phyloP scores from a whole-genome alignment of 163 green algal species.

The Chlamydomonas reinhardtii region DNA sequence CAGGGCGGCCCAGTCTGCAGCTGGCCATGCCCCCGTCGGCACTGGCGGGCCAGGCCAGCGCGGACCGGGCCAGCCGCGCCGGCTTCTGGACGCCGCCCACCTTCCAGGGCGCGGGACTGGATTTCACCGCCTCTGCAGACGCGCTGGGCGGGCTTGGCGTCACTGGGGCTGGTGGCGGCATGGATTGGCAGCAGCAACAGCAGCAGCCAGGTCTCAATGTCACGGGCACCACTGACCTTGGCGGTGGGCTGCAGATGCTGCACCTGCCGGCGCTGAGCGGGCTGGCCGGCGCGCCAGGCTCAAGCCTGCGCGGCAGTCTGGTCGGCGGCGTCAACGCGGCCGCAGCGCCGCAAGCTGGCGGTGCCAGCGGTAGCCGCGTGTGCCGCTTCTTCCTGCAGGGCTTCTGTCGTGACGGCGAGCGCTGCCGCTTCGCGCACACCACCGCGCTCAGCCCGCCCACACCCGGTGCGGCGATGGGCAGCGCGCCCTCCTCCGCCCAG shows the following conservation, averaged over 20 bases:
- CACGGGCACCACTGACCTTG: background rate
- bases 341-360: background rate
- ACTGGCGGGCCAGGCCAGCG: background rate
- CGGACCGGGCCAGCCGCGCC: background rate
- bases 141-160: background rate
- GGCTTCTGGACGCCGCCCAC: conserved; percentile 45
- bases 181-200: conserved; percentile 8
- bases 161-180: background rate
- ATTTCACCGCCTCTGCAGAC: background rate
- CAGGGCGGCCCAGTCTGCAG: conserved; percentile 6
- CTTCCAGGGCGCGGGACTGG: conserved; percentile 4
- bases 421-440: conserved; percentile 28
- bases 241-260: conserved; percentile 13
- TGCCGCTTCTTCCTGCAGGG: conserved; percentile 44
- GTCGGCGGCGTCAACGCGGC: background rate
- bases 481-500: background rate
- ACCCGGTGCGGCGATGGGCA: too few relatives aligned
- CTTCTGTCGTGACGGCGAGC: conserved; percentile 40
- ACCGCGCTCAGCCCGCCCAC: background rate
- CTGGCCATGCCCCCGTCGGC: background rate
- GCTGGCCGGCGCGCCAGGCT: background rate
- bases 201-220: background rate
- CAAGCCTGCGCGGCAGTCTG: background rate
- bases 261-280: background rate
- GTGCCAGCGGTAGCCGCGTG: background rate